Base-by-base conservation (phyloP, 73 alveolate genomes). In the Urostyla sp. region DNA sequence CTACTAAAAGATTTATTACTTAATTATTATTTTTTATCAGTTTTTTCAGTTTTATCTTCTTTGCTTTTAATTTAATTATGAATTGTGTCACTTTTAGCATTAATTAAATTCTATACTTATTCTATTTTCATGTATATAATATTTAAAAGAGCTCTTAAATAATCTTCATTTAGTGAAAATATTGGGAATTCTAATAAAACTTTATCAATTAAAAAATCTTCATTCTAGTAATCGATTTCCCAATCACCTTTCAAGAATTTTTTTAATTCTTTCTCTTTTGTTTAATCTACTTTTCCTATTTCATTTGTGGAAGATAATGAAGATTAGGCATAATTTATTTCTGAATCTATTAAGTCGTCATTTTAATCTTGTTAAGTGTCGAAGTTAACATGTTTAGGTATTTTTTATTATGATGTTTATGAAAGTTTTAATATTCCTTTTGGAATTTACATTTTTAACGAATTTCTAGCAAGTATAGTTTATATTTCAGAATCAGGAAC, bases 301-400 rank as follows among this genome's bases (percentile, higher is more conserved):
- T 59, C 6, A 59, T 32, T 35, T 59, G 57, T 6, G 76, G 37
- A 32, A 59, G 53, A 34, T 59, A 35, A 31, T 52, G 37, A n/a
- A 52, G 32, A 59, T 59, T 55, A 18, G 76, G 13, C 13, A 59
- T 7, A 4, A 18, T 13, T 59, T 59, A 36, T 15, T 36, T 32
- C 34, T 8, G 76, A 36, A 34, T 28, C 52, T 32, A 28, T 36
- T 7, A 59, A 59, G 13, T 52, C 24, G 37, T 59, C 76, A 31
- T 4, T 20, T 10, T 59, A 32, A 13, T 35, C 15, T 6, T 24
- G 57, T 11, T 10, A 4, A 28, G 53, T 35, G 20, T 59, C 76
- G 37, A 59, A 59, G 37, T 59, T 59, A 36, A 59, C 76, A 34
- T 59, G 76, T 31, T 59, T 59, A 21, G 76, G 76, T 55, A 59